Conservation (phyloP, 1,284 basidiomycete genomes). For the Leccinum angustisporum region DNA sequence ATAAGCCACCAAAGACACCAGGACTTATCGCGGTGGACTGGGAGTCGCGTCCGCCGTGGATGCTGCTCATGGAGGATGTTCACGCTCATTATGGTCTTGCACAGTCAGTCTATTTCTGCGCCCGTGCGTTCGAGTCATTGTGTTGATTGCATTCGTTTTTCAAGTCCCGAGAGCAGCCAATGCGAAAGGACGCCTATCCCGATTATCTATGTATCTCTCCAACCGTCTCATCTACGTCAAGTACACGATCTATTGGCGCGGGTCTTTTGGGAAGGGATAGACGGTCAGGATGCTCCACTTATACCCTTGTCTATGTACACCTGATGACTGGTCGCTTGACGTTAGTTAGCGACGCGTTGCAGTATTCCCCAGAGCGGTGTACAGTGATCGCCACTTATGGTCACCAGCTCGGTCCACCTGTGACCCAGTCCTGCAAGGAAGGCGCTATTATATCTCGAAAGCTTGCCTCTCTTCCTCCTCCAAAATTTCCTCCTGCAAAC, state of each 20-base stretch:
- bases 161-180: constrained; percentile 56
- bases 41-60: constrained; percentile 70
- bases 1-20: constrained; percentile 25
- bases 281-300: constrained; percentile 45
- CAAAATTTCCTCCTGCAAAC: constrained; percentile 19
- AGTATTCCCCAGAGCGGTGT: constrained; percentile 64
- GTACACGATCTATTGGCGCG: constrained; percentile 66
- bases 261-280: constrained; percentile 72
- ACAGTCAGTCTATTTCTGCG: constrained; percentile 42
- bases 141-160: constrained; percentile 10
- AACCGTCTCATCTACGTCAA: constrained; percentile 59
- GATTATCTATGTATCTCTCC: constrained; percentile 63
- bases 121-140: background rate
- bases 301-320: background rate
- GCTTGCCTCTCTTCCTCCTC: constrained; percentile 28
- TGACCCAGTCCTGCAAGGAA: constrained; percentile 26
- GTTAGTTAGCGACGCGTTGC: constrained; percentile 65
- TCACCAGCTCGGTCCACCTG: constrained; percentile 27
- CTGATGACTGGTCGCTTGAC: constrained; percentile 1
- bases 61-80: constrained; percentile 69
- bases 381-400: constrained; percentile 73
- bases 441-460: constrained; percentile 18
- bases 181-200: constrained; percentile 45
- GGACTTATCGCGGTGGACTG: constrained; percentile 61
- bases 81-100: constrained; percentile 57